These are phyloP conservation scores for Russula virescens DNA, from an alignment of 768 basidiomycete species.

Conservation along the genomic window DNA sequence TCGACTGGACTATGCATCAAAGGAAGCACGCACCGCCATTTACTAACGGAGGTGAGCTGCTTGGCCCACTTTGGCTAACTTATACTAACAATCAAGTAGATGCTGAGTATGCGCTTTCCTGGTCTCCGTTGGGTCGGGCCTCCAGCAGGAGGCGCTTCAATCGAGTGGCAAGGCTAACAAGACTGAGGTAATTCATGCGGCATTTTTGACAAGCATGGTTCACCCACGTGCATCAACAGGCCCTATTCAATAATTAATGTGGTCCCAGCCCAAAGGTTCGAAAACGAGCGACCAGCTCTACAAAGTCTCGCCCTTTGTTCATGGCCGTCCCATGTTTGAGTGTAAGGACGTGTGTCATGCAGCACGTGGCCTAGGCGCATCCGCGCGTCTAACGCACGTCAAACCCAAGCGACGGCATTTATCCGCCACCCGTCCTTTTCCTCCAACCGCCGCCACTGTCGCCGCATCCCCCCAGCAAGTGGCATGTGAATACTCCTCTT, in stretches of 20 bases:
- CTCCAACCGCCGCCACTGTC: no score
- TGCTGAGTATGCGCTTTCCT: constrained; percentile 90
- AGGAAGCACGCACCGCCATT: constrained; percentile 81
- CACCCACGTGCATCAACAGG: constrained; percentile 41
- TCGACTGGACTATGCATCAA: constrained; percentile 96
- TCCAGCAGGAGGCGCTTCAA: constrained; percentile 93
- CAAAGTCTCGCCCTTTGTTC: constrained; percentile 92
- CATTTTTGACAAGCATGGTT: not conserved
- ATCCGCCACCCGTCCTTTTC: no score
- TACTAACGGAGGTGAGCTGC: constrained; percentile 78
- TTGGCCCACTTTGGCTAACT: constrained; percentile 11
- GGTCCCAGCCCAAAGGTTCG: constrained; percentile 80
- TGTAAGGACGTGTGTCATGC: no score
- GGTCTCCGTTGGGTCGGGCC: constrained; percentile 85
- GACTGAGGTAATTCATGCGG: constrained; percentile 63
- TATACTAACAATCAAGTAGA: constrained; percentile 41
- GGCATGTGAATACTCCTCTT: no score
- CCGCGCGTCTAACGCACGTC: constrained; percentile 87
- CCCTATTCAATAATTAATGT: constrained; percentile 89
- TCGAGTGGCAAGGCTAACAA: constrained; percentile 95
- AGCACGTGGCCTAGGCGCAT: constrained; percentile 99
- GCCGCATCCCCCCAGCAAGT: no score
- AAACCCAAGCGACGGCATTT: no score
- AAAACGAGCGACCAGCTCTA: constrained; percentile 85
- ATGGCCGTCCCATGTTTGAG: constrained; percentile 98